These are phyloP conservation scores for Thymus mandschuricus DNA, from an alignment of 257 asterid genomes.

Conservation along the genomic window DNA sequence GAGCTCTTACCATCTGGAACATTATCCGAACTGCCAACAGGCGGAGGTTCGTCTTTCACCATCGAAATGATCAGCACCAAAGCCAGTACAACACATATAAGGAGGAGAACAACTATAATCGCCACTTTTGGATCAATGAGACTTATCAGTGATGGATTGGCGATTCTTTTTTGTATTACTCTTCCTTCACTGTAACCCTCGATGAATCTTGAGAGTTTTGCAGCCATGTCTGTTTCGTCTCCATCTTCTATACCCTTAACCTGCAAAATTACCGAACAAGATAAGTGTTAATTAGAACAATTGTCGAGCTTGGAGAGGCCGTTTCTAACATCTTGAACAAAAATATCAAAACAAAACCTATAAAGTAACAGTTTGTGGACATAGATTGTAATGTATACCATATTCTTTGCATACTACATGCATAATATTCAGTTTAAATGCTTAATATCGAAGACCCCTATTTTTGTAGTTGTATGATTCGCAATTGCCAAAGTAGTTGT, in stretches of 20 bases:
- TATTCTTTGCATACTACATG: neutral
- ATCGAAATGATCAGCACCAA: slow-evolving; percentile 46
- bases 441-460: neutral
- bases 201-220: slow-evolving; percentile 64
- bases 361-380: neutral
- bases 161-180: slow-evolving; percentile 54
- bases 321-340: neutral
- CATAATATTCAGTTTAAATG: slow-evolving; percentile 18
- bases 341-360: neutral
- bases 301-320: neutral
- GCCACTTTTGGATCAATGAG: slow-evolving; percentile 57
- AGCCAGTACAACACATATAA: slow-evolving; percentile 45
- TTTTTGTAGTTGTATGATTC: neutral
- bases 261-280: slow-evolving; percentile 38
- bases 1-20: slow-evolving; percentile 39
- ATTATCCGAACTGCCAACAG: slow-evolving; percentile 51
- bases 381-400: neutral
- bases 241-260: slow-evolving; percentile 72
- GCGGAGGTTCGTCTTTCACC: slow-evolving; percentile 60
- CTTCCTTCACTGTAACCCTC: slow-evolving; percentile 77
- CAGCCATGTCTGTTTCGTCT: slow-evolving; percentile 61
- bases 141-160: slow-evolving; percentile 56
- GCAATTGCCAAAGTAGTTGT: neutral
- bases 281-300: slow-evolving; percentile 1
- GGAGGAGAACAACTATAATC: slow-evolving; percentile 40